Base-by-base conservation (phyloP, 2,329 filamentous ascomycete species). In the Fusarium sp. region DNA sequence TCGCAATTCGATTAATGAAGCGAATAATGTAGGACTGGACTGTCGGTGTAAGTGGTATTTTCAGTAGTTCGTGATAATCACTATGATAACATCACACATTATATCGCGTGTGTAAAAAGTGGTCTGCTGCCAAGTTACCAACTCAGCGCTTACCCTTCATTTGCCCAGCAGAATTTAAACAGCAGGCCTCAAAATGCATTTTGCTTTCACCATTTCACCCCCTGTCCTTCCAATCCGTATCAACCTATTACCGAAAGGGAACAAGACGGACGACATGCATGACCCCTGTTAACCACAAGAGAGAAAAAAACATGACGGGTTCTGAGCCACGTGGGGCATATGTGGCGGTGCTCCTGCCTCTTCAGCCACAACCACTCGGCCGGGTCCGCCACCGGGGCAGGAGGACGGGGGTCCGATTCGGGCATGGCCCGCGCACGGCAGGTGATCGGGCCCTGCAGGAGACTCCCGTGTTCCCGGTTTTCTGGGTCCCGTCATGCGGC, bases 361-460 rank as follows among this genome's bases (percentile, higher is more conserved):
- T 28, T 7, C 11, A 51, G 46, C 60, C 61, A 64, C 60, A 54
- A 68, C 53, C 71, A 65, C 55, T 69, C 67, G 62, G 69, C 63
- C 69, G 71, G 71, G 71, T 70, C 69, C 65, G 60, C 51, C 69
- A 67, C 55, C 59, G 45, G 20, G 15, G 36, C 43, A 39, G 57
- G 23, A 38, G 24, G 47, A 19, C 34, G 24, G 67, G 57, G 67
- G 38, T 55, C 70, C 69, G 63, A 69, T 70, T 68, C 63, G 58
- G 68, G 65, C 68, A 68, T 68, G 63, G 55, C 49, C 21, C n/a
- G 26, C 32, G 26, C 17, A 32, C 30, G 43, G 48, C 56, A 57
- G 53, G 38, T 40, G 32, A 56, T 26, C 51, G 49, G 52, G 57
- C 30, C 56, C 44, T 70, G 64, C 68, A 70, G 54, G 59, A 65